Evolutionary conservation across 1,284 basidiomycete species (phyloP).

Genomic region (Naganishia liquefaciens): DNA sequence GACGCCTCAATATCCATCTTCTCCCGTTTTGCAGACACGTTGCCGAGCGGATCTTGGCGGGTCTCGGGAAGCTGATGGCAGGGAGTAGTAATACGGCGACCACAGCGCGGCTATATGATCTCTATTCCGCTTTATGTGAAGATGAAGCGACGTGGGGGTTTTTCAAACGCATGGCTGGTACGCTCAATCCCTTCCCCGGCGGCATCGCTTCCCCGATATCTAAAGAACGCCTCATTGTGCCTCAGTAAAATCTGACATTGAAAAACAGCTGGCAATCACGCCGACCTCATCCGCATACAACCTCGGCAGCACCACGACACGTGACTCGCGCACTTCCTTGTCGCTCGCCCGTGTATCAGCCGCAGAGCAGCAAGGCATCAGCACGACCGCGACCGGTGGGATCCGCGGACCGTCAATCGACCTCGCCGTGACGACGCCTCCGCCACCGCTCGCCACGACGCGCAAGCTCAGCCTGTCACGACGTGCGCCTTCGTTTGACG

Average conservation of each 20-base stretch:
- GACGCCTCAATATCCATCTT: too few species aligned
- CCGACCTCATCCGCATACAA: slow-evolving; percentile 9
- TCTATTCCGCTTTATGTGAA: slow-evolving; percentile 82
- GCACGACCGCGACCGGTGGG: slow-evolving; percentile 3
- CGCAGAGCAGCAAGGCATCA: slow-evolving; percentile 15
- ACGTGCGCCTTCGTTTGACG: slow-evolving; percentile 1
- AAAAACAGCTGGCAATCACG: slow-evolving; percentile 36
- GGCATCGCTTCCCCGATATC: slow-evolving; percentile 8
- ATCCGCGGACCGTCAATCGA: slow-evolving; percentile 30
- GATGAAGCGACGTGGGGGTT: slow-evolving; percentile 78
- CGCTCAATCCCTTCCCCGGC: slow-evolving; percentile 6
- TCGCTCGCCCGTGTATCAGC: slow-evolving; percentile 1
- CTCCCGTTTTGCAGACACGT: slow-evolving; percentile 61
- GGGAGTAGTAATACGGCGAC: slow-evolving; percentile 70
- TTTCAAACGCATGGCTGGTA: slow-evolving; percentile 84
- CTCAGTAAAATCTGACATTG: slow-evolving; percentile 42
- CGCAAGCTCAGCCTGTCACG: background rate
- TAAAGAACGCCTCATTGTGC: too few species aligned
- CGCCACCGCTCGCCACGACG: background rate
- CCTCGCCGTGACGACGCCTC: background rate
- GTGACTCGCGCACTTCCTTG: background rate
- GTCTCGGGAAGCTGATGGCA: slow-evolving; percentile 76
- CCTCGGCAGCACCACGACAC: slow-evolving; percentile 7
- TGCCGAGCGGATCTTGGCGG: slow-evolving; percentile 63
- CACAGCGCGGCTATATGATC: slow-evolving; percentile 66